Evolutionary conservation across 371 early-diverging fungal genomes (phyloP).

Genomic region (Syncephalastrum sp.): DNA sequence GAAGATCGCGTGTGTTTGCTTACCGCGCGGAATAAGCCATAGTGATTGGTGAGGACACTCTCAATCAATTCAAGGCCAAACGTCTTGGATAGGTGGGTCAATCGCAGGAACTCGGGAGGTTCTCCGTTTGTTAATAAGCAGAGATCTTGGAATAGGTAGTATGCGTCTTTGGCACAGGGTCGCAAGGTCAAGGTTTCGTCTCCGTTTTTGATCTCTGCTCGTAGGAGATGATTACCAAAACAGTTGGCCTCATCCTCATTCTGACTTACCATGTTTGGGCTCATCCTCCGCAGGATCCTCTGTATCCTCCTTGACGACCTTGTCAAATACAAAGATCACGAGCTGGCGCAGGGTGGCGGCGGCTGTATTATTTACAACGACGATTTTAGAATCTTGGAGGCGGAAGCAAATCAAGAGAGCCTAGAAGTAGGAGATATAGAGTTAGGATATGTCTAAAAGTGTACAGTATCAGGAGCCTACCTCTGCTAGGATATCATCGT

Average conservation of each 20-base stretch:
- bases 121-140: slow-evolving; percentile 70
- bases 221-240: background rate
- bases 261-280: slow-evolving; percentile 35
- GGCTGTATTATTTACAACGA: slow-evolving; percentile 91
- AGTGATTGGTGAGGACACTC: slow-evolving; percentile 80
- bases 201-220: slow-evolving; percentile 12
- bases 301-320: slow-evolving; percentile 72
- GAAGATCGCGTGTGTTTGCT: background rate
- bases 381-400: slow-evolving; percentile 83
- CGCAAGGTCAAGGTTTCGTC: slow-evolving; percentile 40
- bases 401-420: slow-evolving; percentile 87
- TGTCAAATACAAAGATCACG: slow-evolving; percentile 92
- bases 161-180: slow-evolving; percentile 81
- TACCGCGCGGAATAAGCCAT: slow-evolving; percentile 73
- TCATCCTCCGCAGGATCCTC: slow-evolving; percentile 25
- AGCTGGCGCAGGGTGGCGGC: slow-evolving; percentile 93
- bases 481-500: slow-evolving; percentile 82
- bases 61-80: slow-evolving; percentile 95
- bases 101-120: slow-evolving; percentile 68
- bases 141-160: slow-evolving; percentile 82
- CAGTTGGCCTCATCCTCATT: background rate
- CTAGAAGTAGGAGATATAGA: slow-evolving; percentile 24
- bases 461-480: slow-evolving; percentile 39
- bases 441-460: background rate
- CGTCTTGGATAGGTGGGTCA: slow-evolving; percentile 65